Conservation (phyloP, 495 filamentous ascomycete genomes). For the Stereocaulon alpinum region DNA sequence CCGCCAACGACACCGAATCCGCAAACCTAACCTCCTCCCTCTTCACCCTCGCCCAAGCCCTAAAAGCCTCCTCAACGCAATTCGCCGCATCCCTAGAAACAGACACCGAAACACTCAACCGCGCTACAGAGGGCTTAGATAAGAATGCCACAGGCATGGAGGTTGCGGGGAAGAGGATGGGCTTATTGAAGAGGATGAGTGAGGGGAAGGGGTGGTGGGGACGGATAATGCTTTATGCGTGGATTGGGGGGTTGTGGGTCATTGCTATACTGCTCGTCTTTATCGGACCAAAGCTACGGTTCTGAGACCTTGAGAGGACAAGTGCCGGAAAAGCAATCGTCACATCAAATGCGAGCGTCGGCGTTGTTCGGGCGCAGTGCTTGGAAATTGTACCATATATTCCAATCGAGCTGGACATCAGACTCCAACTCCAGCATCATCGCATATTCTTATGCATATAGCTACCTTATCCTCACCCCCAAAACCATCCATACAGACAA, state of each 20-base stretch:
- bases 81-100: slow-evolving; percentile 61
- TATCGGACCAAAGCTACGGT: slow-evolving; percentile 74
- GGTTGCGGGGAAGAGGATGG: slow-evolving; percentile 63
- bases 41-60: slow-evolving; percentile 59
- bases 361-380: neutral
- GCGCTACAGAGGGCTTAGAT: slow-evolving; percentile 64
- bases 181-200: slow-evolving; percentile 57
- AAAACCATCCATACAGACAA: no score
- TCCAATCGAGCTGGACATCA: neutral
- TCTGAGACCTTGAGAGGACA: slow-evolving; percentile 35
- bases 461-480: no score
- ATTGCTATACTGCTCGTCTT: slow-evolving; percentile 65
- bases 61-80: slow-evolving; percentile 62
- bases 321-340: neutral
- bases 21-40: slow-evolving; percentile 75
- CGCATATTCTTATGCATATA: no score
- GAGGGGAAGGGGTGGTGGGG: slow-evolving; percentile 87
- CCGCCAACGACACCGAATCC: slow-evolving; percentile 66
- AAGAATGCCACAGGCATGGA: slow-evolving; percentile 65
- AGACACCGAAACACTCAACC: slow-evolving; percentile 57
- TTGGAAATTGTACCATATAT: neutral
- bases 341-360: neutral
- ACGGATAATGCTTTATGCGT: slow-evolving; percentile 69
- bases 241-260: slow-evolving; percentile 71
- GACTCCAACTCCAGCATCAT: neutral